Evolutionary conservation across 768 basidiomycete genomes (phyloP), one percentile per base, ranked within the genome.

Genomic region (Podaxis sp.): DNA sequence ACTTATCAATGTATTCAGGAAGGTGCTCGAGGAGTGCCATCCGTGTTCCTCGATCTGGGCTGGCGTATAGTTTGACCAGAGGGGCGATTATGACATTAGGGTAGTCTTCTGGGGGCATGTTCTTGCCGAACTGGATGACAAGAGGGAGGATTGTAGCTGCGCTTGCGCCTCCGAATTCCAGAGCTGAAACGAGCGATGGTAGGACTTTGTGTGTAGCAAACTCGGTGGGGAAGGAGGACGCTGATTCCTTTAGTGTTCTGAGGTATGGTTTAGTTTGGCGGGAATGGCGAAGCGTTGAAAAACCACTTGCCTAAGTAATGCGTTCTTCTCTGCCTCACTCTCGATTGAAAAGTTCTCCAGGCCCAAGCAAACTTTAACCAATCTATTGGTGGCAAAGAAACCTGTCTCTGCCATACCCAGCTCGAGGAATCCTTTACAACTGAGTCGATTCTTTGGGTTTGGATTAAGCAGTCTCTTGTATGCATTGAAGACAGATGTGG

Each of bases 1-100:
- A 74, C 71, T 89, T 93, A 41, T 94, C 94, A 7, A 84, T 87
- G 69, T 93, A 98, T 59, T 93, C 89, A 2, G 85, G 78, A 38
- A 99, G 76, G 59, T 88, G 87, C 57, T 98, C 95, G 15, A 98
- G 81, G 52, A 99, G 76, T 4, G 94, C 96, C 90, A 99, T 96
- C 33, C 97, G 83, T 24, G 89, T 93, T 1, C 94, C 95, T 50
- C 97, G 85, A 74, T 99, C 97, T 0, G 95, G 91, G 66, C 90
- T 96, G 1, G 89, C 83, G 68, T 83, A 98, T 40, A 98, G 80
- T 72, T 89, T 93, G 47, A 94, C 82, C 2, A 99, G 79, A 0
- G 96, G 94, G 6, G 82, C 82, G 2, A 96, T 73, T 15, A 98
- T 85, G 4, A 84, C 69, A 40, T 80, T 81, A 2, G 80, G 70